phyloP scores from a whole-genome alignment of 768 basidiomycete species.

The Rhodotorula toruloides region DNA sequence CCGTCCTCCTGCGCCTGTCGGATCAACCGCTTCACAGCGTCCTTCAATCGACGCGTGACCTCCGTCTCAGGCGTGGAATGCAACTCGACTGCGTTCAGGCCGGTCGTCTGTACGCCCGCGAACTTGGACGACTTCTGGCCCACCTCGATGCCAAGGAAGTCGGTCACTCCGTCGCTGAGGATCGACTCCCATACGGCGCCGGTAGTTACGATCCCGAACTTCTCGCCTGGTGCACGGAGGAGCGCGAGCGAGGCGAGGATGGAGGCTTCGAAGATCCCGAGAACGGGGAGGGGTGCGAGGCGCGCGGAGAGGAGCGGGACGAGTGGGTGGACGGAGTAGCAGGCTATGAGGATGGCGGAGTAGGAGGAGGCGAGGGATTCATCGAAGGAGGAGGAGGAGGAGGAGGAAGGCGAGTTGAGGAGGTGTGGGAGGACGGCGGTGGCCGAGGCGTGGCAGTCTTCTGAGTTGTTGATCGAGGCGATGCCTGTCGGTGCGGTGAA shows the following conservation, averaged over 20 bases:
- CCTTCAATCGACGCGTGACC: constrained; percentile 43
- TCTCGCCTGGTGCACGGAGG: constrained; percentile 24
- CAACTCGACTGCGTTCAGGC: constrained; percentile 46
- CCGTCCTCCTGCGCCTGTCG: not conserved
- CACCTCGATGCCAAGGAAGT: constrained; percentile 40
- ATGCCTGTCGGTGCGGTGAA: constrained; percentile 40
- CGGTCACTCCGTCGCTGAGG: constrained; percentile 41
- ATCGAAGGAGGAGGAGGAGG: not conserved
- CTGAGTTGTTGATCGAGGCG: constrained; percentile 41
- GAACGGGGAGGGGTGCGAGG: constrained; percentile 26
- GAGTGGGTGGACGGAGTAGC: constrained; percentile 48
- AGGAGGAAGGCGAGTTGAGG: not conserved
- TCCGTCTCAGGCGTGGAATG: constrained; percentile 42
- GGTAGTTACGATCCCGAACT: constrained; percentile 49
- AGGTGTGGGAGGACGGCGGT: constrained; percentile 33
- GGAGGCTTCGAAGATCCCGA: constrained; percentile 49
- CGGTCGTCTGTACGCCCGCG: constrained; percentile 47
- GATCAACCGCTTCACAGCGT: constrained; percentile 43
- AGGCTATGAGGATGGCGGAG: constrained; percentile 43
- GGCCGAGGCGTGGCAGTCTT: constrained; percentile 38
- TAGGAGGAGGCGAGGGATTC: constrained; percentile 30
- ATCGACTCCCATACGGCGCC: constrained; percentile 47
- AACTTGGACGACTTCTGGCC: constrained; percentile 36
- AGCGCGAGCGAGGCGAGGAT: constrained; percentile 42
- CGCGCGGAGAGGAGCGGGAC: constrained; percentile 40